Evolutionary conservation across 306 rosid genomes (phyloP).

Genomic region (Glycine soja): DNA sequence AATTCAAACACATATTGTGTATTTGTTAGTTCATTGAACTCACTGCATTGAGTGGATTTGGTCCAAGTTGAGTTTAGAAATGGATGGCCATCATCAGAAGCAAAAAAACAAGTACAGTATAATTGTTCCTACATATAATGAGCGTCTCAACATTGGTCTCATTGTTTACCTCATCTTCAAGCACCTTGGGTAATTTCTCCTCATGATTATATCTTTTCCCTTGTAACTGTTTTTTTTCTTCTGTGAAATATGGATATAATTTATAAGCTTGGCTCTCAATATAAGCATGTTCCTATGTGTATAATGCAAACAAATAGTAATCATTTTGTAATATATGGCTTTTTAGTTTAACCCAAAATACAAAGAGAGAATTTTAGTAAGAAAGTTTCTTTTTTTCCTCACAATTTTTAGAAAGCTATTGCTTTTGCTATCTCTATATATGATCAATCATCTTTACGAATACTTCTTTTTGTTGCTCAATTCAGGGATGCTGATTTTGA

Average conservation of each 20-base stretch:
- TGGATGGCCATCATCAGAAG: slow-evolving; percentile 59
- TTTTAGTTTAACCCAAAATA: not conserved
- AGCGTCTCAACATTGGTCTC: slow-evolving; percentile 89
- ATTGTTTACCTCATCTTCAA: slow-evolving; percentile 89
- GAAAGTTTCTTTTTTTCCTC: not conserved
- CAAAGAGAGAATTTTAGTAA: slow-evolving; percentile 13
- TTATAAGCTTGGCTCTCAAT: not conserved
- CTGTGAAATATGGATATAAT: slow-evolving; percentile 1
- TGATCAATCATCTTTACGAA: not conserved
- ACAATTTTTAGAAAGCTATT: slow-evolving; percentile 6
- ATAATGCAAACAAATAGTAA: not conserved
- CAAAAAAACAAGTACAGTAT: slow-evolving; percentile 78
- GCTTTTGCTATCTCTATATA: no score
- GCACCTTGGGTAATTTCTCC: slow-evolving; percentile 62
- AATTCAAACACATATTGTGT: not conserved
- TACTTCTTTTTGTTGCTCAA: slow-evolving; percentile 25
- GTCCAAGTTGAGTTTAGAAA: slow-evolving; percentile 31
- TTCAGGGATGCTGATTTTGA: slow-evolving; percentile 86
- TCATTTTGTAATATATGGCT: not conserved
- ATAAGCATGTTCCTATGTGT: not conserved
- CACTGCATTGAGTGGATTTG: slow-evolving; percentile 20
- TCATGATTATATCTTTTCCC: not conserved
- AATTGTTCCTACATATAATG: slow-evolving; percentile 92
- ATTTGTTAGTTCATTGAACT: slow-evolving; percentile 11
- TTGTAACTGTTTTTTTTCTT: not conserved